Evolutionary conservation across 805 yeast species (phyloP).

Genomic region (Candida tallmaniae): DNA sequence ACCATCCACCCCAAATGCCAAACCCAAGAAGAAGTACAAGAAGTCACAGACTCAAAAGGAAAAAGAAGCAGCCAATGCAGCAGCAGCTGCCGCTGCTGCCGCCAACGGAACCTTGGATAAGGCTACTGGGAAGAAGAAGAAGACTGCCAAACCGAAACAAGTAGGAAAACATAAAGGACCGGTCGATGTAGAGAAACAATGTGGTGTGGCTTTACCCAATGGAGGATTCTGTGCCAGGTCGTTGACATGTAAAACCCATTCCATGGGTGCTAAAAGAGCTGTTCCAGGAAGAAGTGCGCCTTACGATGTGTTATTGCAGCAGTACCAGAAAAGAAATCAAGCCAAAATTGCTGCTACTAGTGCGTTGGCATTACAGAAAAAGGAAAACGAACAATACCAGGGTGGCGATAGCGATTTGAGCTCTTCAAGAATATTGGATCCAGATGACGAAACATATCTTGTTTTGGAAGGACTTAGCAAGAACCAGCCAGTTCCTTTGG

Average conservation of each 20-base stretch:
- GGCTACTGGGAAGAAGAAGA: constrained; percentile 23
- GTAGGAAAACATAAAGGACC: constrained; percentile 67
- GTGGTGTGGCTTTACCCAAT: constrained; percentile 90
- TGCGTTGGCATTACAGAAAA: constrained; percentile 72
- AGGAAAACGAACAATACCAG: constrained; percentile 52
- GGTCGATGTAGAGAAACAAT: constrained; percentile 87
- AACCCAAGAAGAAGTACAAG: constrained; percentile 41
- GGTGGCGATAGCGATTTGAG: constrained; percentile 16
- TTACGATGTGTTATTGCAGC: constrained; percentile 80
- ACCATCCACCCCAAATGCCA: constrained; percentile 23
- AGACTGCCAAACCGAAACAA: constrained; percentile 33
- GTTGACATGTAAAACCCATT: constrained; percentile 93
- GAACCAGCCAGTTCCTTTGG: constrained; percentile 80
- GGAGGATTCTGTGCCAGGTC: constrained; percentile 98
- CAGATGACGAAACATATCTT: constrained; percentile 89
- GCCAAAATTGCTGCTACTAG: constrained; percentile 82
- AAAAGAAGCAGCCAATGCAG: constrained; percentile 44
- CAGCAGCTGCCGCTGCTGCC: constrained; percentile 42
- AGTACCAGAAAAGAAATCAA: constrained; percentile 89
- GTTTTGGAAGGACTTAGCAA: constrained; percentile 85
- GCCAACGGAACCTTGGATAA: constrained; percentile 6
- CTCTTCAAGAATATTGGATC: constrained; percentile 52
- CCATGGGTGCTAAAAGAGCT: constrained; percentile 97
- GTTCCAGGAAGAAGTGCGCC: constrained; percentile 92
- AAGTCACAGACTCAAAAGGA: constrained; percentile 41